Conservation (phyloP, 345 rosid species). For the Physaria fendleri region DNA sequence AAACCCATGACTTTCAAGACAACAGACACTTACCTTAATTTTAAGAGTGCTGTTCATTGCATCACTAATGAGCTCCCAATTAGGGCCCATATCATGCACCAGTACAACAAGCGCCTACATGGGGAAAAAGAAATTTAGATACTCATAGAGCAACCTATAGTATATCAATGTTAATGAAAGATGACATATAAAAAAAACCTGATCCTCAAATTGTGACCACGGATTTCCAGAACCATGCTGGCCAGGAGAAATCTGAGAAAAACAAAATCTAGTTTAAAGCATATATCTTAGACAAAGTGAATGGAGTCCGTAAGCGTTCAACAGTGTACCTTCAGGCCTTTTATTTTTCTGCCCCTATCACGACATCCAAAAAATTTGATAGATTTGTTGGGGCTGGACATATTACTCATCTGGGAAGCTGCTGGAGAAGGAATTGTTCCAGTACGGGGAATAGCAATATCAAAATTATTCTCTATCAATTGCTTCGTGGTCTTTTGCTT, state of each 20-base stretch:
- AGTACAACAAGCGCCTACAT: slow-evolving; percentile 95
- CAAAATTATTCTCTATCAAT: slow-evolving; percentile 51
- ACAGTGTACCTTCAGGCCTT: slow-evolving; percentile 63
- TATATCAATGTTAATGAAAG: slow-evolving; percentile 7
- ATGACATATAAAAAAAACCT: slow-evolving; percentile 42
- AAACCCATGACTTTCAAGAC: slow-evolving; percentile 1
- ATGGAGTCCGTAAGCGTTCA: slow-evolving; percentile 13
- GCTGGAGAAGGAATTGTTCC: slow-evolving; percentile 79
- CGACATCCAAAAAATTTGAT: slow-evolving; percentile 67
- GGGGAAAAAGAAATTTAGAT: slow-evolving; percentile 21
- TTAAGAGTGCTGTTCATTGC: slow-evolving; percentile 85
- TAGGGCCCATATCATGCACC: slow-evolving; percentile 99
- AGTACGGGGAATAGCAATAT: slow-evolving; percentile 43
- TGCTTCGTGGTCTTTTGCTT: slow-evolving; percentile 73
- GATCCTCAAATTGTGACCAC: slow-evolving; percentile 98
- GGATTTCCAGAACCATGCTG: slow-evolving; percentile 80
- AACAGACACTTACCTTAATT: slow-evolving; percentile 55
- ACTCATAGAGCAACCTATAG: slow-evolving; percentile 17
- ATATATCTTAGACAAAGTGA: not conserved
- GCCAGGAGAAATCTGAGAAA: slow-evolving; percentile 57
- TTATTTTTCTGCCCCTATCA: slow-evolving; percentile 72
- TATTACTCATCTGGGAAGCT: slow-evolving; percentile 91
- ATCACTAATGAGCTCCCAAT: slow-evolving; percentile 99
- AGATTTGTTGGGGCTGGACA: slow-evolving; percentile 74
- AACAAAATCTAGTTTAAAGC: slow-evolving; percentile 17